phyloP scores from a whole-genome alignment of 1,284 basidiomycete species.

The Ustilago trichophora region DNA sequence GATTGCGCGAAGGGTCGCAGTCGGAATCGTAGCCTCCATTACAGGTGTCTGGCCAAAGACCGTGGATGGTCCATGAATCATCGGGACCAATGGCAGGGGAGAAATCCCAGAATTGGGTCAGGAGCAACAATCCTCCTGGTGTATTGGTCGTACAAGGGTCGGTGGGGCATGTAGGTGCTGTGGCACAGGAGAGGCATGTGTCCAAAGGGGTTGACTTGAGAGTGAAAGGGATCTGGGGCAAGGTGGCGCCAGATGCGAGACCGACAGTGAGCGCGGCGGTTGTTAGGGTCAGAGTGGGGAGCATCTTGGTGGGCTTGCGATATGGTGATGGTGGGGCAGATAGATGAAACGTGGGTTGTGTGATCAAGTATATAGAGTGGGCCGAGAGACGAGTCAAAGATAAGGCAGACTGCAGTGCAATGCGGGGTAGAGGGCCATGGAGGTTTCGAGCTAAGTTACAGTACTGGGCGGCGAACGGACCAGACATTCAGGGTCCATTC shows the following conservation, averaged over 20 bases:
- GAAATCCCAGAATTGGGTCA: conserved; percentile 54
- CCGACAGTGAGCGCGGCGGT: background rate
- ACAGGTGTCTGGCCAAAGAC: conserved; percentile 52
- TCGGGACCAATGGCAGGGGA: conserved; percentile 44
- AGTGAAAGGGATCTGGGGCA: conserved; percentile 15
- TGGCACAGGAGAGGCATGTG: conserved; percentile 32
- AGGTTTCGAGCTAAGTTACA: background rate
- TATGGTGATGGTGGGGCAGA: background rate
- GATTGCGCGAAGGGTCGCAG: conserved; percentile 39
- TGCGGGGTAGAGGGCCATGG: too few relatives aligned
- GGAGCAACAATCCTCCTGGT: conserved; percentile 47
- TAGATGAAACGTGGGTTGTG: background rate
- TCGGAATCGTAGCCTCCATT: conserved; percentile 31
- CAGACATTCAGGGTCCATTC: conserved; percentile 5
- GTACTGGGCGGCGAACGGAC: background rate
- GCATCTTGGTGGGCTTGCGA: background rate
- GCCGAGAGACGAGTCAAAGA: too few relatives aligned
- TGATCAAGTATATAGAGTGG: too few relatives aligned
- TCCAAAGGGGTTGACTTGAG: conserved; percentile 3
- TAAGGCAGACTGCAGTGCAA: background rate
- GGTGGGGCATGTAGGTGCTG: conserved; percentile 8
- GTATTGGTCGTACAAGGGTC: conserved; percentile 46
- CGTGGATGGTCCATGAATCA: conserved; percentile 51
- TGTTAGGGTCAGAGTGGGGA: background rate
- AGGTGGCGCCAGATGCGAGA: background rate